A percentile compares a stretch with the other conserved stretches of the same genome.
phyloP scores from a whole-genome alignment of 306 rosid genomes.

The Rosa rugosa region DNA sequence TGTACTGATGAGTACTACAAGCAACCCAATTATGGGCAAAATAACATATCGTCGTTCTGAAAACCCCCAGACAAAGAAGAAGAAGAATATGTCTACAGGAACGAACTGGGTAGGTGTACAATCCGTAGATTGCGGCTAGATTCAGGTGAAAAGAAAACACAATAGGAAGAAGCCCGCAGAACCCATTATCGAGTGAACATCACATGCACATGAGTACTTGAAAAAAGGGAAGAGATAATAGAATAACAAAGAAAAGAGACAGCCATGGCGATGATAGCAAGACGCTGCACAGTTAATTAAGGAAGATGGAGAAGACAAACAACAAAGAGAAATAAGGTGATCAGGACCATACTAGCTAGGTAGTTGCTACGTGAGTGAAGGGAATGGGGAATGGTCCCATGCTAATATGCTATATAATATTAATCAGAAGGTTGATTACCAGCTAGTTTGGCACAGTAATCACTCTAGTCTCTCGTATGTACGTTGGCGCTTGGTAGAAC shows the following conservation, averaged over 20 bases:
- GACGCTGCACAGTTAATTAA: slow-evolving; percentile 1
- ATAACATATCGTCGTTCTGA: neutral
- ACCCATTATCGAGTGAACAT: slow-evolving; percentile 26
- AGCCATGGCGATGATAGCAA: neutral
- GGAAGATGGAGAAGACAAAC: neutral
- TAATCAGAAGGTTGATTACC: neutral
- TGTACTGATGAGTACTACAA: neutral
- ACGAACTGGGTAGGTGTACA: neutral
- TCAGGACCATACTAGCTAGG: slow-evolving; percentile 49
- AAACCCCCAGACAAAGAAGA: neutral
- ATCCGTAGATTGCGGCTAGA: slow-evolving; percentile 25
- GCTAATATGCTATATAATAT: slow-evolving; percentile 16
- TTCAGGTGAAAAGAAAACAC: slow-evolving; percentile 18
- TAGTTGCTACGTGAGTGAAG: slow-evolving; percentile 26
- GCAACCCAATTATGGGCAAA: neutral
- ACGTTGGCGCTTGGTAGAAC: slow-evolving; percentile 14
- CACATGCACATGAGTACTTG: slow-evolving; percentile 33
- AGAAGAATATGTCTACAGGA: neutral
- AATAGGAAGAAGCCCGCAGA: slow-evolving; percentile 4
- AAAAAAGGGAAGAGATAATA: neutral
- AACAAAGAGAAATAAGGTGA: neutral
- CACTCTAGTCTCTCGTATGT: neutral
- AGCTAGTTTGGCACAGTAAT: slow-evolving; percentile 44
- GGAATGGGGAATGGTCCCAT: slow-evolving; percentile 41
- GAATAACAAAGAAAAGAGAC: neutral